These are phyloP conservation scores for Cucurbita pepo DNA, from an alignment of 306 rosid genomes.

Conservation along the genomic window DNA sequence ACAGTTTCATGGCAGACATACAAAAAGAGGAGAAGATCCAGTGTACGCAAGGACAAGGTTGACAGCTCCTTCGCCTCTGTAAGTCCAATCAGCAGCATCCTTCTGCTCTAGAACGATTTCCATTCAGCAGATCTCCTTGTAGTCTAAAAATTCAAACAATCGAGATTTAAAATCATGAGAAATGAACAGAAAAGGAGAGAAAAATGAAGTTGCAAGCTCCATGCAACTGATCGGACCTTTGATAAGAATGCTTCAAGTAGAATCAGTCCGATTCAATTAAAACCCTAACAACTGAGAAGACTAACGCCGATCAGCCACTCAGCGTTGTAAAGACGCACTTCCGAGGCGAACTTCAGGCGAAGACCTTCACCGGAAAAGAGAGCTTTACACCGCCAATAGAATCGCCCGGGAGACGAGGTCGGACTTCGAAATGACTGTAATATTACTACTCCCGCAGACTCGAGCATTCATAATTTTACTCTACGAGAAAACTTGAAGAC, in stretches of 20 bases:
- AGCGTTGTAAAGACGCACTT: neutral
- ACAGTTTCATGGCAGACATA: slow-evolving; percentile 4
- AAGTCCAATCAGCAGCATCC: slow-evolving; percentile 61
- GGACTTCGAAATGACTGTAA: neutral
- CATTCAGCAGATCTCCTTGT: slow-evolving; percentile 15
- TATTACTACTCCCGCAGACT: neutral
- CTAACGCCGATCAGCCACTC: neutral
- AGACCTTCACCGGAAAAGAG: neutral
- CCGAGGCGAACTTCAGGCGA: neutral
- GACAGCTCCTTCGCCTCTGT: slow-evolving; percentile 94
- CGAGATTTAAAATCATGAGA: neutral
- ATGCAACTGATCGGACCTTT: neutral
- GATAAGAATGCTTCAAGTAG: neutral
- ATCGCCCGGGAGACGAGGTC: neutral
- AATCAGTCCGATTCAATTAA: neutral
- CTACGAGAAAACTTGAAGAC: neutral
- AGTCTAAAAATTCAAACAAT: slow-evolving; percentile 9
- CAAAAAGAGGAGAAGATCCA: slow-evolving; percentile 56
- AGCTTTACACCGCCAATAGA: neutral
- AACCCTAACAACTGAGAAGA: slow-evolving; percentile 4
- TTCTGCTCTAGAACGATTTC: slow-evolving; percentile 26
- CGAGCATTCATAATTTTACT: neutral
- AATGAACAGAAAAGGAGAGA: neutral
- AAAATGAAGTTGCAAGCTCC: neutral
- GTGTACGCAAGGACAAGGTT: slow-evolving; percentile 65